phyloP scores from a whole-genome alignment of 2,329 filamentous ascomycete genomes.

The Colletotrichum simmondsii region DNA sequence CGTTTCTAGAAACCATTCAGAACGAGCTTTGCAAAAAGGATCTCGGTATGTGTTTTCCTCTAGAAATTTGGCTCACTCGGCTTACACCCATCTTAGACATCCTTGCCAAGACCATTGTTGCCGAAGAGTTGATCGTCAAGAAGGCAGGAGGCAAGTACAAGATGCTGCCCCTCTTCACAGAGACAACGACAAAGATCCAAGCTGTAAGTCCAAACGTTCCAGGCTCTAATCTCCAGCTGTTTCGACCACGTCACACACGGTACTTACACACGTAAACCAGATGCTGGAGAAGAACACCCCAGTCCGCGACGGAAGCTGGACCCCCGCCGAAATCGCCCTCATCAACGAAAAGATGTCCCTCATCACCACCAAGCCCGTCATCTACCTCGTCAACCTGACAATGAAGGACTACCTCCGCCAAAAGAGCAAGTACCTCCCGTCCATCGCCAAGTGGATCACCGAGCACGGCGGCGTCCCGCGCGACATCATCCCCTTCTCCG shows the following conservation, averaged over 20 bases:
- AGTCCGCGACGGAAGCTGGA: constrained; percentile 55
- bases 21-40: background rate
- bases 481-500: constrained; percentile 56
- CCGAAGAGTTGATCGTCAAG: constrained; percentile 45
- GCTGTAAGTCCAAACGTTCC: constrained; percentile 38
- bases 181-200: constrained; percentile 53
- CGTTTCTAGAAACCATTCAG: background rate
- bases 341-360: constrained; percentile 58
- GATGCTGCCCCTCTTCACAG: constrained; percentile 56
- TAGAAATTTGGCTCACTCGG: background rate
- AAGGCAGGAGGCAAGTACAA: constrained; percentile 57
- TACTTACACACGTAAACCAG: constrained; percentile 32
- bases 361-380: constrained; percentile 57
- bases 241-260: no score
- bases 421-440: constrained; percentile 57
- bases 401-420: constrained; percentile 60
- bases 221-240: no score
- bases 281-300: constrained; percentile 53
- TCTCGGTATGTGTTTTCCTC: background rate
- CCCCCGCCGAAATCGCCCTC: constrained; percentile 53
- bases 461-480: constrained; percentile 52
- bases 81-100: background rate
- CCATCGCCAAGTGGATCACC: constrained; percentile 57
- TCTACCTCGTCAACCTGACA: constrained; percentile 57
- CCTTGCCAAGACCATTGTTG: background rate